Evolutionary conservation across 2,329 filamentous ascomycete genomes (phyloP).

Genomic region (Chaetomium globosum): DNA sequence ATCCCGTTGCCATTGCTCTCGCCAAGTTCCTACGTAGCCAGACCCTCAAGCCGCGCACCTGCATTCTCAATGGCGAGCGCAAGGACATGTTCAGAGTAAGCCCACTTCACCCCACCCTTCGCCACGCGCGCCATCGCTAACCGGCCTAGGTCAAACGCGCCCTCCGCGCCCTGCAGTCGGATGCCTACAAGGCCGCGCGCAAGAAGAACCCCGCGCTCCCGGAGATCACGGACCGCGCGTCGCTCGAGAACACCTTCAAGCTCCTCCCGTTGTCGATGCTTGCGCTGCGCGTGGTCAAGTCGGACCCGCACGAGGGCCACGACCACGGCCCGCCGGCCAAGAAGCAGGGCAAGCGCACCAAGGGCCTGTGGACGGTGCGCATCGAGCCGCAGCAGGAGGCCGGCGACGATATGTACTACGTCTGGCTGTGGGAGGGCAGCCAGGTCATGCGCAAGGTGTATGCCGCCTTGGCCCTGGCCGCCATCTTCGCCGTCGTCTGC

Average conservation of each 20-base stretch:
- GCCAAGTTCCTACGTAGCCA: slow-evolving; percentile 85
- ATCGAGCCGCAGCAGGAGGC: slow-evolving; percentile 96
- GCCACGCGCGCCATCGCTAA: slow-evolving; percentile 24
- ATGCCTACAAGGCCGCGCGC: slow-evolving; percentile 84
- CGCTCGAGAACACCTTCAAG: slow-evolving; percentile 93
- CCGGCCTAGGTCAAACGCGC: slow-evolving; percentile 82
- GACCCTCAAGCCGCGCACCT: slow-evolving; percentile 84
- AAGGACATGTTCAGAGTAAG: slow-evolving; percentile 91
- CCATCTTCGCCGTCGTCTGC: slow-evolving; percentile 86
- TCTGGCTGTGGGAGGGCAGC: slow-evolving; percentile 93
- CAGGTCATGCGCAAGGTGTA: slow-evolving; percentile 95
- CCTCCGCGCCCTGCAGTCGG: slow-evolving; percentile 83
- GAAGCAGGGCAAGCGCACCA: slow-evolving; percentile 83
- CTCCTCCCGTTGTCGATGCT: slow-evolving; percentile 92
- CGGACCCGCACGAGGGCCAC: slow-evolving; percentile 76
- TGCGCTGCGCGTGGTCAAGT: slow-evolving; percentile 83
- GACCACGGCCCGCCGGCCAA: slow-evolving; percentile 57
- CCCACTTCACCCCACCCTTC: not conserved
- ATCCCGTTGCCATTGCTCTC: slow-evolving; percentile 84
- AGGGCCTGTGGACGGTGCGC: slow-evolving; percentile 93
- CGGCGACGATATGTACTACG: slow-evolving; percentile 85
- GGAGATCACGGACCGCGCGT: slow-evolving; percentile 81
- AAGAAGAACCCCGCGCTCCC: slow-evolving; percentile 89
- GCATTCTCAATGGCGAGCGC: slow-evolving; percentile 91
- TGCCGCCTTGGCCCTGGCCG: slow-evolving; percentile 76